These are phyloP conservation scores for Ustilago cynodontis DNA, from an alignment of 1,284 basidiomycete genomes.

Conservation along the genomic window DNA sequence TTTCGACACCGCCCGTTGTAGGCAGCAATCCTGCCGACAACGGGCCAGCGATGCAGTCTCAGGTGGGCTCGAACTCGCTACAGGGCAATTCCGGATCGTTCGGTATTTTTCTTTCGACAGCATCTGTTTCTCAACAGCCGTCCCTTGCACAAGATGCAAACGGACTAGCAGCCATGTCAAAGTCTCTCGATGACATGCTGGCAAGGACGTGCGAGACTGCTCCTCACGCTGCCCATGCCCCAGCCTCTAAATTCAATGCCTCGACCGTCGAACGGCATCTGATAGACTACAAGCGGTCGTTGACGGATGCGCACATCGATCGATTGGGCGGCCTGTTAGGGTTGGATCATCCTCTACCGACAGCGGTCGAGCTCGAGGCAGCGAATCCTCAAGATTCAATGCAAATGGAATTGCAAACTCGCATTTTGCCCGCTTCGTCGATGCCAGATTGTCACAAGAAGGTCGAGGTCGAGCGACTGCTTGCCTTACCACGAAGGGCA, in stretches of 20 bases:
- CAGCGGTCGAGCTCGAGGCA: background rate
- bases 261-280: conserved; percentile 4
- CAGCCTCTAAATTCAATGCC: background rate
- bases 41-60: background rate
- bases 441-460: background rate
- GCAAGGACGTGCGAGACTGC: background rate
- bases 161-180: background rate
- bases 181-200: background rate
- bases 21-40: background rate
- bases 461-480: background rate
- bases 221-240: background rate
- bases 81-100: background rate
- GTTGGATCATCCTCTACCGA: conserved; percentile 1
- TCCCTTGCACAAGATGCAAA: background rate
- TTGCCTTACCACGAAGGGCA: background rate
- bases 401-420: background rate
- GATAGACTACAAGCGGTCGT: conserved; percentile 10
- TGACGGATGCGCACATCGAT: conserved; percentile 7
- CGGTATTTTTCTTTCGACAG: background rate
- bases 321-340: conserved; percentile 10
- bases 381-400: background rate
- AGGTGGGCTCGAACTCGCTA: background rate
- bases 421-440: background rate
- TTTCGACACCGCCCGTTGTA: background rate
- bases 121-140: background rate